A percentile compares a stretch with the other conserved stretches of the same genome.
Conservation (phyloP, 306 rosid species). For the Clitoria ternatea region DNA sequence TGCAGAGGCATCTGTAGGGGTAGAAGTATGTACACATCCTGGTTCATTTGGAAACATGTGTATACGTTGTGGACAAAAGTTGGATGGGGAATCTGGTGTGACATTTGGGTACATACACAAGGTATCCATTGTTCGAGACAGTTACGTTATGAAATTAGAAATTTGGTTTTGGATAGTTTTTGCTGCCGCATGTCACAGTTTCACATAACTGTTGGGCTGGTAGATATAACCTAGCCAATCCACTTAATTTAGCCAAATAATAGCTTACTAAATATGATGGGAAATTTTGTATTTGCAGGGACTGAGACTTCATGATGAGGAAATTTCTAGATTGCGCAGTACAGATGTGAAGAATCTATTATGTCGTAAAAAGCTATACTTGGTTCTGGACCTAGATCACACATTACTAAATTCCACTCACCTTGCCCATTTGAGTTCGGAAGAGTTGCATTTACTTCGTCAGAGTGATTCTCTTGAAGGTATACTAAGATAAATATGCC, state of each 20-base stretch:
- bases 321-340: slow-evolving; percentile 60
- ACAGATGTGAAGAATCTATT: slow-evolving; percentile 61
- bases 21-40: slow-evolving; percentile 61
- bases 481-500: slow-evolving; percentile 24
- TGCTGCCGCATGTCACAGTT: background rate
- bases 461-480: slow-evolving; percentile 66
- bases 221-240: background rate
- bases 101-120: slow-evolving; percentile 80
- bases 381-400: slow-evolving; percentile 93
- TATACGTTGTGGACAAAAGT: slow-evolving; percentile 61
- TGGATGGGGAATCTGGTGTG: slow-evolving; percentile 69
- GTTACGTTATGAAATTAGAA: slow-evolving; percentile 10
- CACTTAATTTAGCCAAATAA: background rate
- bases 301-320: slow-evolving; percentile 71
- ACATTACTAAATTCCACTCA: slow-evolving; percentile 73
- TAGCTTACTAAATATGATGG: background rate
- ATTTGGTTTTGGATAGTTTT: slow-evolving; percentile 11
- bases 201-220: background rate
- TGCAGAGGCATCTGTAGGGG: slow-evolving; percentile 46
- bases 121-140: slow-evolving; percentile 42
- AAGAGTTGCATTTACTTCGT: slow-evolving; percentile 55
- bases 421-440: slow-evolving; percentile 47
- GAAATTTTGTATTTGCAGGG: slow-evolving; percentile 46
- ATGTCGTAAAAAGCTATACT: slow-evolving; percentile 53
- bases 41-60: slow-evolving; percentile 81